Conservation (phyloP, 2,329 filamentous ascomycete species). For the Pezicula radicicola region DNA sequence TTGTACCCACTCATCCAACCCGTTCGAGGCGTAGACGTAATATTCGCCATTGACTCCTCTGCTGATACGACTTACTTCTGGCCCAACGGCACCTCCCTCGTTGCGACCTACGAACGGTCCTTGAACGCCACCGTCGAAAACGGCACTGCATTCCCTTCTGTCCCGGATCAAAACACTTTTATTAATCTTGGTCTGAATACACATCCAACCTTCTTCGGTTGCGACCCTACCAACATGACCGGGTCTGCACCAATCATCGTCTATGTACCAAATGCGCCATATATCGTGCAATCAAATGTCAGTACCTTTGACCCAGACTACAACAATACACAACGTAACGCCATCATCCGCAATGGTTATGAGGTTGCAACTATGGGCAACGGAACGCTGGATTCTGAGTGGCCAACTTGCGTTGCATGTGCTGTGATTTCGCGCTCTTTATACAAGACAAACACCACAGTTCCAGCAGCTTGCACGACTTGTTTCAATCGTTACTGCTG, state of each 20-base stretch:
- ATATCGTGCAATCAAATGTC: constrained; percentile 72
- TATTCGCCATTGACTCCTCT: constrained; percentile 77
- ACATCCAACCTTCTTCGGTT: constrained; percentile 78
- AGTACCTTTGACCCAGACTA: constrained; percentile 72
- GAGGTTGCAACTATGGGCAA: constrained; percentile 82
- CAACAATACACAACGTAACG: constrained; percentile 64
- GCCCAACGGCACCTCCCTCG: constrained; percentile 74
- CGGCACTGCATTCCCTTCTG: constrained; percentile 65
- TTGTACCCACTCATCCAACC: constrained; percentile 75
- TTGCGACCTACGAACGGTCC: constrained; percentile 71
- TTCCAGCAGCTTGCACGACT: constrained; percentile 68
- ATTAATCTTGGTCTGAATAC: constrained; percentile 73
- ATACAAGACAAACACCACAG: constrained; percentile 61
- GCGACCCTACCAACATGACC: constrained; percentile 63
- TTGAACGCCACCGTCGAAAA: constrained; percentile 55
- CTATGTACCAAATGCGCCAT: constrained; percentile 86
- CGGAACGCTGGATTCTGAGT: constrained; percentile 67
- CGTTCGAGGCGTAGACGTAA: constrained; percentile 68
- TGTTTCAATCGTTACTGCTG: constrained; percentile 91
- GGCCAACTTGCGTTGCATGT: constrained; percentile 84
- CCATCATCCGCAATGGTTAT: constrained; percentile 84
- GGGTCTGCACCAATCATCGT: constrained; percentile 65
- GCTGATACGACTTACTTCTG: constrained; percentile 67
- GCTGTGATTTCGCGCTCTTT: constrained; percentile 78
- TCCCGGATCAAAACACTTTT: constrained; percentile 76